These are phyloP conservation scores for Penicillium herquei DNA, from an alignment of 495 filamentous ascomycete genomes.

Conservation along the genomic window DNA sequence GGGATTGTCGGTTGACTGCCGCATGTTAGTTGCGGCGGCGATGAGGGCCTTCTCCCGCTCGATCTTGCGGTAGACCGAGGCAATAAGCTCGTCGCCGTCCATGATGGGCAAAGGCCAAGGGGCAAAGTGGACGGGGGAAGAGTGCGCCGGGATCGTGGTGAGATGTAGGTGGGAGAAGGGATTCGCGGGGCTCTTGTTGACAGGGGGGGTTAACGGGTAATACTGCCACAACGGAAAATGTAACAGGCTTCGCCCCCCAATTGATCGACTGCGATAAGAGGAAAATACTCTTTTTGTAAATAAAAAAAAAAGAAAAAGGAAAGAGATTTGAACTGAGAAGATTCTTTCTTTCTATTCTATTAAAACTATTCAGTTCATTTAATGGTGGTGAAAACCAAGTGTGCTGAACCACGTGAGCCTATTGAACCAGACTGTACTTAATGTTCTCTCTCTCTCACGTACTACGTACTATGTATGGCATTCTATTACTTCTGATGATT, in stretches of 20 bases:
- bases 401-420: too few species aligned
- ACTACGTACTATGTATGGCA: too few species aligned
- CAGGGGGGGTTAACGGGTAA: slow-evolving; percentile 30
- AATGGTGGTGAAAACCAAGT: too few species aligned
- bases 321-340: neutral
- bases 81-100: slow-evolving; percentile 72
- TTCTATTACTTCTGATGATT: too few species aligned
- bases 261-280: neutral
- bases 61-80: slow-evolving; percentile 93
- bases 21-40: slow-evolving; percentile 89
- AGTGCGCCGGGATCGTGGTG: slow-evolving; percentile 6
- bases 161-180: slow-evolving; percentile 26
- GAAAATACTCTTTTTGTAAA: neutral
- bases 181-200: slow-evolving; percentile 46
- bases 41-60: slow-evolving; percentile 96
- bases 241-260: slow-evolving; percentile 11
- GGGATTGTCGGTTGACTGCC: slow-evolving; percentile 90
- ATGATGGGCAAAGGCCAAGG: slow-evolving; percentile 35
- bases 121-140: slow-evolving; percentile 10
- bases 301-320: neutral
- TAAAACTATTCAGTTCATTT: too few species aligned
- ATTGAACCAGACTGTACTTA: too few species aligned
- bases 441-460: too few species aligned
- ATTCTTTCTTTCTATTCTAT: neutral
- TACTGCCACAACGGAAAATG: slow-evolving; percentile 37